phyloP scores from a whole-genome alignment of 140 eudicot genomes.

The Flaveria floridana region DNA sequence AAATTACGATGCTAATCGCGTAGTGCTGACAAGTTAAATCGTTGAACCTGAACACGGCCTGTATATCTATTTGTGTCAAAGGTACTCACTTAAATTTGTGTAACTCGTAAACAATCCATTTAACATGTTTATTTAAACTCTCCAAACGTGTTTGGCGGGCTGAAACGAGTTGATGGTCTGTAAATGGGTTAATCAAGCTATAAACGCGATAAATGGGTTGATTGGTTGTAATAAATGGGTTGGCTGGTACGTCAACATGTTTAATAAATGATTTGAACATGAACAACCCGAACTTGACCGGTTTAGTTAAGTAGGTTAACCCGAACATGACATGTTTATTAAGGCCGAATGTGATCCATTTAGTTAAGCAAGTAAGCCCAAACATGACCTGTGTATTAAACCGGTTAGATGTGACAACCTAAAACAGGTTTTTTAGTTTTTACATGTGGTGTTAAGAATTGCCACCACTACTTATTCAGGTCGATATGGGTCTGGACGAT shows the following conservation, averaged over 20 bases:
- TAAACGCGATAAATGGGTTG: background rate
- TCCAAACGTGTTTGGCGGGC: background rate
- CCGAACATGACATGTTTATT: no score
- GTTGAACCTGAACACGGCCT: background rate
- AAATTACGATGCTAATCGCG: background rate
- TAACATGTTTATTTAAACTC: background rate
- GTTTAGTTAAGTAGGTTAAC: background rate
- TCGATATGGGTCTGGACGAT: background rate
- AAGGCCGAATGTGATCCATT: no score
- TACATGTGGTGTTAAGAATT: background rate
- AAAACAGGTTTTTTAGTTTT: background rate
- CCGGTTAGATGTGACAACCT: background rate
- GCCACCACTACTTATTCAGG: background rate
- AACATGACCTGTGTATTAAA: background rate
- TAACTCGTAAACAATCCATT: background rate
- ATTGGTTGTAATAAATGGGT: background rate
- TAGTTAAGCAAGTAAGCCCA: background rate
- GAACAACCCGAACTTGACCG: background rate
- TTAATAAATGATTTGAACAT: no score
- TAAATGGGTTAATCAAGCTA: background rate
- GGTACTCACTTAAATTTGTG: no score
- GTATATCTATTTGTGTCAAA: background rate
- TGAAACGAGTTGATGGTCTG: background rate
- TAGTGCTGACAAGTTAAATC: background rate
- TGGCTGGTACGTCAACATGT: background rate